Conservation (phyloP, 1,284 basidiomycete species). For the Exobasidium cylindrosporum region DNA sequence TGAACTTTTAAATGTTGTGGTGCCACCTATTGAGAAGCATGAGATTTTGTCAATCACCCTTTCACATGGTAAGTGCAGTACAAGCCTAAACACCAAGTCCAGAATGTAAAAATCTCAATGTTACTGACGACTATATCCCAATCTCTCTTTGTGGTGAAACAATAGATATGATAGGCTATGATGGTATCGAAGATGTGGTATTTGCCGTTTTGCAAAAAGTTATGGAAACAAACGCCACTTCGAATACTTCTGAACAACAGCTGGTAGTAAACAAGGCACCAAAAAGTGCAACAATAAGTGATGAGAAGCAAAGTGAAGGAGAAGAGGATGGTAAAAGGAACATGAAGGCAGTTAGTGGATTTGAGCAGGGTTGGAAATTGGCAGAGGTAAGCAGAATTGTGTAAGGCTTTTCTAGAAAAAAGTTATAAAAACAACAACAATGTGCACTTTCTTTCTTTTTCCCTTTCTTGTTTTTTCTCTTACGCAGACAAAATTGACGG, state of each 20-base stretch:
- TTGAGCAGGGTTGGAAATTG: slow-evolving; percentile 75
- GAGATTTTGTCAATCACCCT: slow-evolving; percentile 95
- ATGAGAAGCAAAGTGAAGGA: slow-evolving; percentile 20
- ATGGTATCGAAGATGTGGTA: slow-evolving; percentile 91
- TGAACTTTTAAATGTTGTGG: slow-evolving; percentile 90
- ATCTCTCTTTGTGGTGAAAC: too few species aligned
- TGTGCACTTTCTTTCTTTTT: too few species aligned
- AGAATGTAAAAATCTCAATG: too few species aligned
- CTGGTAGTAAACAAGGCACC: slow-evolving; percentile 46
- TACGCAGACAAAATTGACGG: slow-evolving; percentile 7
- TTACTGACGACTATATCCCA: too few species aligned
- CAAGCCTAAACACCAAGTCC: neutral
- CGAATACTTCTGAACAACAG: slow-evolving; percentile 26
- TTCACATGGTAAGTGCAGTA: slow-evolving; percentile 67
- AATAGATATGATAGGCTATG: slow-evolving; percentile 80
- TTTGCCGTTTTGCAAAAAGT: slow-evolving; percentile 60
- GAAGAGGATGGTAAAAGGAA: slow-evolving; percentile 59
- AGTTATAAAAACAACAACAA: neutral
- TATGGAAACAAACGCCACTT: slow-evolving; percentile 45
- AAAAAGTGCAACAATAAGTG: slow-evolving; percentile 20
- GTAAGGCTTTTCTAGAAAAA: neutral
- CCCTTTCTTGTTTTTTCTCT: neutral
- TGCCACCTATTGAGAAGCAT: slow-evolving; percentile 94
- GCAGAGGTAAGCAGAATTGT: slow-evolving; percentile 66
- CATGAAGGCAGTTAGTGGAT: slow-evolving; percentile 77